Evolutionary conservation across 1,284 basidiomycete genomes (phyloP).

Genomic region (Cryptococcus wingfieldii): DNA sequence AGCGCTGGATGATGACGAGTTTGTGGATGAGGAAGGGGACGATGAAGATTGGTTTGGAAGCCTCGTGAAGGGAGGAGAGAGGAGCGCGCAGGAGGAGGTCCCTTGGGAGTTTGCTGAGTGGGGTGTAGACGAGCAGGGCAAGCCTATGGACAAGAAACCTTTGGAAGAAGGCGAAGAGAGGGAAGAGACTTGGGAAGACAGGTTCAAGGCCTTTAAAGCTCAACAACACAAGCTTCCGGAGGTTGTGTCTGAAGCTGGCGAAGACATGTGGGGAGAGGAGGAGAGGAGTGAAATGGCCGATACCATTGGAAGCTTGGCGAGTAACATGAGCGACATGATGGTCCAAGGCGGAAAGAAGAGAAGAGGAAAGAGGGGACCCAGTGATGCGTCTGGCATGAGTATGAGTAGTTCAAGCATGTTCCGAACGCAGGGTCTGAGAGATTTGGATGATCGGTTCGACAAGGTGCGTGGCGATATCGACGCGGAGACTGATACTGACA

Average conservation of each 20-base stretch:
- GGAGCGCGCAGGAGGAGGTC: constrained; percentile 42
- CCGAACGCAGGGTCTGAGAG: constrained; percentile 80
- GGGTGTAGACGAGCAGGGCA: constrained; percentile 43
- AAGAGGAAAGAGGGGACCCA: constrained; percentile 63
- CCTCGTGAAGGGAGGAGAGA: constrained; percentile 55
- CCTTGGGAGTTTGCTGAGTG: constrained; percentile 70
- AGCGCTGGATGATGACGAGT: constrained; percentile 93
- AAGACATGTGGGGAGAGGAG: constrained; percentile 33
- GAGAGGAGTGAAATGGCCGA: constrained; percentile 70
- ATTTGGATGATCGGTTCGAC: constrained; percentile 90
- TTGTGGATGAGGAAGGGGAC: constrained; percentile 69
- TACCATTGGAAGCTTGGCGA: constrained; percentile 67
- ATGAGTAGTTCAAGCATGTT: constrained; percentile 98
- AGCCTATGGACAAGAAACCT: constrained; percentile 5
- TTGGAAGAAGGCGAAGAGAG: constrained; percentile 37
- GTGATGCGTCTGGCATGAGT: constrained; percentile 81
- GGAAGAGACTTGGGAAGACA: constrained; percentile 61
- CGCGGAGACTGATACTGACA: neutral
- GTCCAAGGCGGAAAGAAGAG: constrained; percentile 72
- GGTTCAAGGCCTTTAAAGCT: constrained; percentile 71
- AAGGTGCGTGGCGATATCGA: constrained; percentile 65
- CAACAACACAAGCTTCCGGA: constrained; percentile 4
- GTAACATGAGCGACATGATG: constrained; percentile 54
- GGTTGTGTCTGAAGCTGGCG: constrained; percentile 1
- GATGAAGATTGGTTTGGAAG: constrained; percentile 42